Evolutionary conservation across 495 filamentous ascomycete species (phyloP).

Genomic region (Talaromyces proteolyticus): DNA sequence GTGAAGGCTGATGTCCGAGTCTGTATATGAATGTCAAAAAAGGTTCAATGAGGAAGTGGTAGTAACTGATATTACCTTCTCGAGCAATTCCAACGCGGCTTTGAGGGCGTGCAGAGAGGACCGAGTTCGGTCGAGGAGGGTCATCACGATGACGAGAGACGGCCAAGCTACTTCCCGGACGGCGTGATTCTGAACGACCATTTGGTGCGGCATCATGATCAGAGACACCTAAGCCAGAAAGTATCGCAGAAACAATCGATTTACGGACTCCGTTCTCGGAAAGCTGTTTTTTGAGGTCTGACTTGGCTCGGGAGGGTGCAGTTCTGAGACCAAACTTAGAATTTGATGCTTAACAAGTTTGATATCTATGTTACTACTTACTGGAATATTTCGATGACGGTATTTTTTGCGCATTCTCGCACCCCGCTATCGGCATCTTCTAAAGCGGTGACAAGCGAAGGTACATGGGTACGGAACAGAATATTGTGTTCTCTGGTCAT

Average conservation of each 20-base stretch:
- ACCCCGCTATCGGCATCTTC: slow-evolving; percentile 87
- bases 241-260: slow-evolving; percentile 73
- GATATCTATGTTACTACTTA: slow-evolving; percentile 27
- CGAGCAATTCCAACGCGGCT: slow-evolving; percentile 1
- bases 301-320: slow-evolving; percentile 77
- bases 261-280: slow-evolving; percentile 73
- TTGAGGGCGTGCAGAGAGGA: slow-evolving; percentile 8
- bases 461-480: slow-evolving; percentile 76
- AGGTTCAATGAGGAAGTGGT: neutral
- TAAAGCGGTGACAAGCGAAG: slow-evolving; percentile 72
- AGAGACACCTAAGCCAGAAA: slow-evolving; percentile 59
- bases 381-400: slow-evolving; percentile 81
- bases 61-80: slow-evolving; percentile 1
- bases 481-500: slow-evolving; percentile 73
- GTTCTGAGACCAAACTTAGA: slow-evolving; percentile 39
- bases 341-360: slow-evolving; percentile 3
- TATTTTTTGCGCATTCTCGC: slow-evolving; percentile 72
- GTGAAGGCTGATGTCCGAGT: slow-evolving; percentile 2
- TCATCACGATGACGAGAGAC: slow-evolving; percentile 7
- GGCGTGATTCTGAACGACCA: slow-evolving; percentile 11
- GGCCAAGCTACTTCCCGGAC: slow-evolving; percentile 7
- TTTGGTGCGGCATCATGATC: slow-evolving; percentile 19
- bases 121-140: slow-evolving; percentile 8
- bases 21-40: slow-evolving; percentile 1
- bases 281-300: slow-evolving; percentile 79